phyloP scores from a whole-genome alignment of 805 yeast species.

The Candida adriatica region DNA sequence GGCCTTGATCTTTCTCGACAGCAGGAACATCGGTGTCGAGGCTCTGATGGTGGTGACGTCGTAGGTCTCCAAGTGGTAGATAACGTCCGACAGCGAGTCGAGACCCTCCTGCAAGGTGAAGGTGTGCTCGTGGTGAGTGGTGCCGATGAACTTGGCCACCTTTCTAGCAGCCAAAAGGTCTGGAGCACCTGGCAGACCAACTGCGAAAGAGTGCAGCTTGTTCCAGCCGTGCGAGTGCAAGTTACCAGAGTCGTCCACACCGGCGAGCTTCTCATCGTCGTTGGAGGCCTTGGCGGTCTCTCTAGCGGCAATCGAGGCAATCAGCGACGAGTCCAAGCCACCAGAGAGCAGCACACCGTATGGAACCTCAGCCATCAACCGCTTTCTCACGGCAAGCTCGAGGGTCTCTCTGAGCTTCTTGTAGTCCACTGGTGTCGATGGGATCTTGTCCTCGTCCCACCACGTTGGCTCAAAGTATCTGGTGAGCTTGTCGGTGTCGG shows the following conservation, averaged over 20 bases:
- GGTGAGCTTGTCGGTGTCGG: constrained; percentile 75
- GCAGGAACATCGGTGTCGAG: constrained; percentile 96
- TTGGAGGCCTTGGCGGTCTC: constrained; percentile 76
- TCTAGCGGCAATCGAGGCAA: constrained; percentile 95
- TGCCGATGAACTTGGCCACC: constrained; percentile 94
- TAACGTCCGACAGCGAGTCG: constrained; percentile 91
- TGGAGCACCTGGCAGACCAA: constrained; percentile 97
- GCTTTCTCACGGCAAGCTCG: constrained; percentile 95
- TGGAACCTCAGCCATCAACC: constrained; percentile 99
- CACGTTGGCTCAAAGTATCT: constrained; percentile 91
- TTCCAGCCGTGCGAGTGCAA: constrained; percentile 73
- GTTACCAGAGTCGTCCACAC: constrained; percentile 86
- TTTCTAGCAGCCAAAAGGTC: constrained; percentile 94
- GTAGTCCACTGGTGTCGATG: constrained; percentile 71
- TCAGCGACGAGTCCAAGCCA: constrained; percentile 93
- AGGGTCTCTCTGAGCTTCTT: constrained; percentile 66
- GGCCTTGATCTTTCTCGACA: constrained; percentile 95
- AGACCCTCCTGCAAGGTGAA: constrained; percentile 96
- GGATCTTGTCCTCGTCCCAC: constrained; percentile 81
- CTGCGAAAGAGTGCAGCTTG: constrained; percentile 89
- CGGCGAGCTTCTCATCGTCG: constrained; percentile 61
- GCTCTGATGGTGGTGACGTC: constrained; percentile 99
- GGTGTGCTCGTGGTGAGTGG: constrained; percentile 96
- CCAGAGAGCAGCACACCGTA: constrained; percentile 97
- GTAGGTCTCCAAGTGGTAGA: constrained; percentile 91